Base-by-base conservation (phyloP, 1,139 yeast genomes). In the Saccharomyces hybrid region DNA sequence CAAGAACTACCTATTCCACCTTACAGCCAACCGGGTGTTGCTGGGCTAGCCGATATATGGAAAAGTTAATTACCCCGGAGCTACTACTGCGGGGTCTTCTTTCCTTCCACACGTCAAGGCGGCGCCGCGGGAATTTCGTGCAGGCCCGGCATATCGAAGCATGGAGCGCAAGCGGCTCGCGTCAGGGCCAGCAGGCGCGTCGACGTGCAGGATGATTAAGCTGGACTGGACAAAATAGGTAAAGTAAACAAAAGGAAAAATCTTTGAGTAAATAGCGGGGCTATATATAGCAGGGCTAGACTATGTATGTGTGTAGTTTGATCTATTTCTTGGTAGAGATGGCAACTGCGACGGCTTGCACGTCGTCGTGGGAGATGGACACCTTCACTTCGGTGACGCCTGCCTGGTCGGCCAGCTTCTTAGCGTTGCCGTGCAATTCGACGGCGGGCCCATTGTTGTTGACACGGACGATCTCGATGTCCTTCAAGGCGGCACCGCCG, bases 281-380 rank as follows among this genome's bases (percentile, higher is more conserved):
- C 23, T 4, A 20, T 26, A 20, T 20, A 20, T 20, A 20, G 20
- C 20, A 20, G 20, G 34, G 23, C 23, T 26, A 13, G 11, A 38
- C 13, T 16, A 16, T 9, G 44, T 38, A 16, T 2, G 11, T 20
- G 3, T 20, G 25, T 2, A 20, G 23, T 4, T 16, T 5, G 6
- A 0, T 9, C 26, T 55, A 60, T 48, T 61, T 61, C 56, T 61
- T 59, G 20, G 57, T 48, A 6, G 95, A 83, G 68, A 90, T 82
- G 49, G 99, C 99, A 65, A 93, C 98, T 25, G 99, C 98, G 62
- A 96, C 95, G 50, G 97, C 90, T 77, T 93, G 99, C 79, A 85
- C 80, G 65, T 93, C 99, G 69, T 90, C 97, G 71, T 93, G 99
- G 32, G 97, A 88, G 65, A 93, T 93, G 46, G 97, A 88, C 58